These are phyloP conservation scores for Leccinum longicurvipes DNA, from an alignment of 768 basidiomycete genomes.

Conservation along the genomic window DNA sequence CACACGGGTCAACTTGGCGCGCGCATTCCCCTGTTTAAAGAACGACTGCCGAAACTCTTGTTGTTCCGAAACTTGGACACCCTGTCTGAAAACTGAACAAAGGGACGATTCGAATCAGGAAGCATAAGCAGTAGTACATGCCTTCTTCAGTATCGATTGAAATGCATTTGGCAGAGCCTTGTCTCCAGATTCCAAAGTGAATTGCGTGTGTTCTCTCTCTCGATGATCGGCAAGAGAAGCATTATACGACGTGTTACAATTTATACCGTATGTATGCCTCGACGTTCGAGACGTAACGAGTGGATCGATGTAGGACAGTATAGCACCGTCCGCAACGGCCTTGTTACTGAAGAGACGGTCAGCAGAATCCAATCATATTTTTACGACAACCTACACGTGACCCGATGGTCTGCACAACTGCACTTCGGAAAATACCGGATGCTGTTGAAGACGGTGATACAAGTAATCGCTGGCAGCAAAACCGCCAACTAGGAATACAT, in stretches of 20 bases:
- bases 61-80: conserved; percentile 17
- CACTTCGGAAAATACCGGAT: conserved; percentile 34
- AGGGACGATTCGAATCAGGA: no score
- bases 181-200: conserved; percentile 24
- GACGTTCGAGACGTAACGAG: conserved; percentile 44
- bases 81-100: not conserved
- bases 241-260: conserved; percentile 29
- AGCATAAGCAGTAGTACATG: no score
- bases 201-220: conserved; percentile 24
- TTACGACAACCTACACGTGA: conserved; percentile 36
- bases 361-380: not conserved
- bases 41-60: conserved; percentile 19
- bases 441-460: conserved; percentile 37
- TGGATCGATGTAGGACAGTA: conserved; percentile 40
- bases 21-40: not conserved
- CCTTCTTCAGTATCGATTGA: conserved; percentile 34
- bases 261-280: conserved; percentile 37
- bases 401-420: conserved; percentile 46
- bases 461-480: conserved; percentile 49
- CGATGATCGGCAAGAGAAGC: conserved; percentile 34
- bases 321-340: conserved; percentile 51
- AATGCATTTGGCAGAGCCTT: conserved; percentile 34
- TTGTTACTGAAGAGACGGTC: conserved; percentile 30
- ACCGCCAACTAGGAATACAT: conserved; percentile 45
- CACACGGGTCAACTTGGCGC: not conserved